phyloP scores from a whole-genome alignment of 2,329 filamentous ascomycete species.

The Hypomyces perniciosus region DNA sequence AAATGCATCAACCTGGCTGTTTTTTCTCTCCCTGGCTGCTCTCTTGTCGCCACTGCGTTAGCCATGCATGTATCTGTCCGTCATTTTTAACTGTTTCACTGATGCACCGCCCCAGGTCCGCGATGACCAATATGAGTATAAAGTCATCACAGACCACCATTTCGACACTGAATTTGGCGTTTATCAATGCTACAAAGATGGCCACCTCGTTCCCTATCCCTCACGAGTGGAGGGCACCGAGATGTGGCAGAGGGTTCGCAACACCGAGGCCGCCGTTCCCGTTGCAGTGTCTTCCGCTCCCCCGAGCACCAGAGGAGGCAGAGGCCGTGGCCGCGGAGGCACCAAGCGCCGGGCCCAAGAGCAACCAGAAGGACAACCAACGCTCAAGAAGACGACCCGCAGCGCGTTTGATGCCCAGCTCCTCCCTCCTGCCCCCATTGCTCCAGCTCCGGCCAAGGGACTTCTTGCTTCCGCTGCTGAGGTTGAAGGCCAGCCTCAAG shows the following conservation, averaged over 20 bases:
- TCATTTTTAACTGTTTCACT: slow-evolving; percentile 4
- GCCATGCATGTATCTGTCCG: background rate
- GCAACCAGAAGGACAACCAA: slow-evolving; percentile 43
- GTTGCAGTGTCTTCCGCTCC: slow-evolving; percentile 20
- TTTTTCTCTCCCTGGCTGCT: background rate
- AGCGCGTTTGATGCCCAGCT: slow-evolving; percentile 25
- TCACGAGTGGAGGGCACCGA: slow-evolving; percentile 38
- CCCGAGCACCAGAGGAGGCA: slow-evolving; percentile 23
- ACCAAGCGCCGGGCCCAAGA: slow-evolving; percentile 47
- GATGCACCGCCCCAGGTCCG: slow-evolving; percentile 25
- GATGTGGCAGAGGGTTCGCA: slow-evolving; percentile 33
- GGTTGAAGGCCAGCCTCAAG: slow-evolving; percentile 29
- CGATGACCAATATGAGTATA: slow-evolving; percentile 42
- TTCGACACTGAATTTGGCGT: slow-evolving; percentile 37
- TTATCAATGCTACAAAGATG: slow-evolving; percentile 36
- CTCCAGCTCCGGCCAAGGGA: slow-evolving; percentile 30
- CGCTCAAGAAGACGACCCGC: slow-evolving; percentile 42
- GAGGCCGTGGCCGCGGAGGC: slow-evolving; percentile 26
- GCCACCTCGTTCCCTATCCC: slow-evolving; percentile 40
- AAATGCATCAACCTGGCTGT: slow-evolving; percentile 1
- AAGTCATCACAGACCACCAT: slow-evolving; percentile 39
- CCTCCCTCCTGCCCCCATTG: slow-evolving; percentile 20
- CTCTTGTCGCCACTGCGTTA: background rate
- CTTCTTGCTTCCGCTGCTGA: slow-evolving; percentile 35
- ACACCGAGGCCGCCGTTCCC: slow-evolving; percentile 32